A percentile compares a stretch with the other conserved stretches of the same genome.
These are phyloP conservation scores for Chalciporus pseudorubinellus DNA, from an alignment of 768 basidiomycete genomes.

Conservation along the genomic window DNA sequence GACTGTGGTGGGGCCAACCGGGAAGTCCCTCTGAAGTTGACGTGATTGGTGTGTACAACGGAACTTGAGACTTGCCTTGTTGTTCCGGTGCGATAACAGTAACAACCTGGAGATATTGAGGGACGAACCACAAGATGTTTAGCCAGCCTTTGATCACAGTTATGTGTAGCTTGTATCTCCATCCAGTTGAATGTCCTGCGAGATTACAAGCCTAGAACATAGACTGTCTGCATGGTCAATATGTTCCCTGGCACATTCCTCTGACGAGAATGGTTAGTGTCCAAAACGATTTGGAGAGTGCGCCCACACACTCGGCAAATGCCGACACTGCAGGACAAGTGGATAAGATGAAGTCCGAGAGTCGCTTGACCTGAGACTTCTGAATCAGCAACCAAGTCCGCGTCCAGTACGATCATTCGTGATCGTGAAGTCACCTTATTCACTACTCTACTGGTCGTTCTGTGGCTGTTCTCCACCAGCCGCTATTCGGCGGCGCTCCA, in stretches of 20 bases:
- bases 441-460: conserved; percentile 1
- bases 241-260: not conserved
- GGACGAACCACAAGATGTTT: too few relatives aligned
- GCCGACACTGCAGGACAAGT: not conserved
- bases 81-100: not conserved
- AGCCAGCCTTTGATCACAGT: not conserved
- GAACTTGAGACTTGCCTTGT: not conserved
- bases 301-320: not conserved
- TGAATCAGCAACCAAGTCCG: not conserved
- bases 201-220: not conserved
- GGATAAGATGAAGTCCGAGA: too few relatives aligned
- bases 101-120: too few relatives aligned
- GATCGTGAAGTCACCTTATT: conserved; percentile 1
- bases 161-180: not conserved
- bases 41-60: not conserved
- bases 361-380: too few relatives aligned
- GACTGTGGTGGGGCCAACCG: not conserved
- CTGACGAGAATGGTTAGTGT: not conserved
- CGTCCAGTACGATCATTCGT: conserved; percentile 10
- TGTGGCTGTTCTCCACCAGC: not conserved
- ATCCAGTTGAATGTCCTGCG: not conserved
- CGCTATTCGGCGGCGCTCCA: not conserved
- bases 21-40: not conserved
- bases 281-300: too few relatives aligned
- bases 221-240: not conserved